phyloP scores from a whole-genome alignment of 192 early-diverging fungal species.

The Podila verticillata region DNA sequence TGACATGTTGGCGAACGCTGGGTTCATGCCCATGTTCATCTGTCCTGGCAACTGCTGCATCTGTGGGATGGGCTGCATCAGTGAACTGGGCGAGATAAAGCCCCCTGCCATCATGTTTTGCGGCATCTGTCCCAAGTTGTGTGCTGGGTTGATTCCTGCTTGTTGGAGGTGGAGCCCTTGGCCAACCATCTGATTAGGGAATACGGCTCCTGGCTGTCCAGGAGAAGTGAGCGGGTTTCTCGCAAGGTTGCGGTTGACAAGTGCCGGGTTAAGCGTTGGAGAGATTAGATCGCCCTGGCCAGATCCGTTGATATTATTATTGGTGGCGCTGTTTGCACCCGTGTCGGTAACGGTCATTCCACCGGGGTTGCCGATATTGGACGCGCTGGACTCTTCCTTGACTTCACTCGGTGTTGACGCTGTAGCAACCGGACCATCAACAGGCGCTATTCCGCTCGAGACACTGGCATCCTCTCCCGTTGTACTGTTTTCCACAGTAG shows the following conservation, averaged over 20 bases:
- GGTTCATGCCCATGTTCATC: slow-evolving; percentile 34
- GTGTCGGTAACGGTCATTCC: slow-evolving; percentile 1
- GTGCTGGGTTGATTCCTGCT: slow-evolving; percentile 30
- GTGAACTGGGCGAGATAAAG: slow-evolving; percentile 31
- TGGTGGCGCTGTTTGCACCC: background rate
- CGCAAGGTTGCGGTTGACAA: slow-evolving; percentile 30
- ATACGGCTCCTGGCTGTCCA: slow-evolving; percentile 17
- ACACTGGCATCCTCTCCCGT: no score
- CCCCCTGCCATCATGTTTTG: slow-evolving; percentile 31
- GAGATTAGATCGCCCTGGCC: slow-evolving; percentile 25
- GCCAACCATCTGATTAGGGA: slow-evolving; percentile 19
- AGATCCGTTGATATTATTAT: background rate
- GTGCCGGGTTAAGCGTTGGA: slow-evolving; percentile 36
- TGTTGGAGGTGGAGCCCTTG: slow-evolving; percentile 19
- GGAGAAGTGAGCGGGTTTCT: slow-evolving; percentile 42
- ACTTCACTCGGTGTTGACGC: slow-evolving; percentile 9
- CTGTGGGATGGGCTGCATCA: slow-evolving; percentile 35
- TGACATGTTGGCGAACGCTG: slow-evolving; percentile 24
- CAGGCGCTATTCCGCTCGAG: no score
- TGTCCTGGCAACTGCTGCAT: slow-evolving; percentile 28
- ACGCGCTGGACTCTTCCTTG: slow-evolving; percentile 35
- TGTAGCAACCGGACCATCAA: background rate
- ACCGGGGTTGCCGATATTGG: background rate
- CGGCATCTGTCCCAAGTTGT: slow-evolving; percentile 17
- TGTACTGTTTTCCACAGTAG: no score